A percentile compares a stretch with the other conserved stretches of the same genome.
These are phyloP conservation scores for Salvia splendens DNA, from an alignment of 257 asterid genomes.

Conservation along the genomic window DNA sequence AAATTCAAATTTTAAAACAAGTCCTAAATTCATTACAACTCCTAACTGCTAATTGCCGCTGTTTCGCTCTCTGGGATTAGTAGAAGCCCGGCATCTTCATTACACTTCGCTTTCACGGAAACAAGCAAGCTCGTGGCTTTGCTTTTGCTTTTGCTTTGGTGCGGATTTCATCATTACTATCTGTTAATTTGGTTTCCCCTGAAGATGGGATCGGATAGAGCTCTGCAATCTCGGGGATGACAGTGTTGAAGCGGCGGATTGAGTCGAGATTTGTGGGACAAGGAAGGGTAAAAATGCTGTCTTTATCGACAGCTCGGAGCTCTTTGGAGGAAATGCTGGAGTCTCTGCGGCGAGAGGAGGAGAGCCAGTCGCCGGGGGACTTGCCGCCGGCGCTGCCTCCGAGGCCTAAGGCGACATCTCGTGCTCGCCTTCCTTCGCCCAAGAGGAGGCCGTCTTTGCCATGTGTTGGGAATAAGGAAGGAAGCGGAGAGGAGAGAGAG, in stretches of 20 bases:
- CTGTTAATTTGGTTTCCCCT: conserved; percentile 6
- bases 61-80: conserved; percentile 22
- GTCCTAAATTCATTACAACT: conserved; percentile 10
- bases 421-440: conserved; percentile 68
- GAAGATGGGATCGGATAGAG: conserved; percentile 21
- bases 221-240: conserved; percentile 10
- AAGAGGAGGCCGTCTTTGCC: conserved; percentile 51
- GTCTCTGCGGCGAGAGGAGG: conserved; percentile 66
- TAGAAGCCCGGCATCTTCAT: background rate
- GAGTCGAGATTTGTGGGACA: background rate
- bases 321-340: conserved; percentile 95
- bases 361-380: conserved; percentile 59
- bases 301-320: conserved; percentile 63
- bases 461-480: conserved; percentile 29
- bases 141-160: conserved; percentile 32
- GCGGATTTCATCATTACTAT: background rate
- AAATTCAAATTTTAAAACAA: background rate
- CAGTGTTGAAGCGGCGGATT: background rate
- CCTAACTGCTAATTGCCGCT: background rate
- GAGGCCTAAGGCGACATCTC: conserved; percentile 66
- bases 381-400: conserved; percentile 81
- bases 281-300: conserved; percentile 44
- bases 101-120: conserved; percentile 28
- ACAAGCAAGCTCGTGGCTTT: conserved; percentile 32
- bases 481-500: conserved; percentile 39